Evolutionary conservation across 192 early-diverging fungal genomes (phyloP).

Genomic region (Rhizophagus sp.): DNA sequence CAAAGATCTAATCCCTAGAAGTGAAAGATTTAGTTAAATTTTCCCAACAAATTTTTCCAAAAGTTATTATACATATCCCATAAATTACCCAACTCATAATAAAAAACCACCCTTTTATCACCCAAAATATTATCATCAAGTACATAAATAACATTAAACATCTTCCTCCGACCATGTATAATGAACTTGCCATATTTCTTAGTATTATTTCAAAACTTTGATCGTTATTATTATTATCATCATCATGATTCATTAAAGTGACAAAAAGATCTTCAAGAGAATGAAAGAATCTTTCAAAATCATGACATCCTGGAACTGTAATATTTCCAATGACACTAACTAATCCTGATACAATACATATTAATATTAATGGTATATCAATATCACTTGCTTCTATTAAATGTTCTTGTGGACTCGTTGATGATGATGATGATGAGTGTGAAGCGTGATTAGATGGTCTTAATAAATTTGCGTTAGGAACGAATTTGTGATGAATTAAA

Average conservation of each 20-base stretch:
- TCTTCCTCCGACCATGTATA: not conserved
- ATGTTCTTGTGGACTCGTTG: not conserved
- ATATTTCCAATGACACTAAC: not conserved
- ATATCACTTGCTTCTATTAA: not conserved
- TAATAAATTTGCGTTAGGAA: not conserved
- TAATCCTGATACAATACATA: not conserved
- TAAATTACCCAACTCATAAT: conserved; percentile 6
- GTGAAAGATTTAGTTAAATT: not conserved
- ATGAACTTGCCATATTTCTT: not conserved
- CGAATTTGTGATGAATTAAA: conserved; percentile 7
- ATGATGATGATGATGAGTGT: not conserved
- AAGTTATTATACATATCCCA: not conserved
- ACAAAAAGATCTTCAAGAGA: not conserved
- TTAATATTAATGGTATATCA: not conserved
- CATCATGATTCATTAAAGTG: not conserved
- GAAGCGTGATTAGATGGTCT: not conserved
- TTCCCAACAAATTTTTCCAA: conserved; percentile 4
- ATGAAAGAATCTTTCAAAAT: not conserved
- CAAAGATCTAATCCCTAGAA: not conserved
- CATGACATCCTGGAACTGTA: not conserved
- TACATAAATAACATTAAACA: not conserved
- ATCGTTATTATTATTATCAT: not conserved
- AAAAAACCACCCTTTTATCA: not conserved
- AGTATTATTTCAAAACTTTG: not conserved
- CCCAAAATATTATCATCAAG: conserved; percentile 18